Conservation (phyloP, 495 filamentous ascomycete species). For the Penicillium canariense region DNA sequence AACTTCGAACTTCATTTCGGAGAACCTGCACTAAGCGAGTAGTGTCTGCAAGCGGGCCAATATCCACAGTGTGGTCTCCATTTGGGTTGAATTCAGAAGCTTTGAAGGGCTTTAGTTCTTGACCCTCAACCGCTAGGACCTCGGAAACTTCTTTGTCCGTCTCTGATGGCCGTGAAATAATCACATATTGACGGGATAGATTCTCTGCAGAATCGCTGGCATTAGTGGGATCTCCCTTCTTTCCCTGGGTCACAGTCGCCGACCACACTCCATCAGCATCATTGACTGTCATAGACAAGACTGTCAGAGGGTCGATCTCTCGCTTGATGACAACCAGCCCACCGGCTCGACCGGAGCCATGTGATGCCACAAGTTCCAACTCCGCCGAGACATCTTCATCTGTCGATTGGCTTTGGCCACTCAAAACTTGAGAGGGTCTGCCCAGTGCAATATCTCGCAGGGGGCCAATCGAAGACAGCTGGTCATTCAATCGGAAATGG, state of each 20-base stretch:
- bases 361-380: conserved; percentile 68
- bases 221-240: conserved; percentile 32
- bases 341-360: conserved; percentile 67
- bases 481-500: conserved; percentile 73
- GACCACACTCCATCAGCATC: conserved; percentile 40
- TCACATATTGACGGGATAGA: conserved; percentile 33
- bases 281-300: conserved; percentile 51
- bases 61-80: conserved; percentile 76
- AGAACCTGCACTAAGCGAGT: conserved; percentile 82
- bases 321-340: conserved; percentile 72
- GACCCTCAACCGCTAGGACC: conserved; percentile 32
- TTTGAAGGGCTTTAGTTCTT: conserved; percentile 33
- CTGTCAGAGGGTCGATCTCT: conserved; percentile 65
- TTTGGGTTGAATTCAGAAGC: conserved; percentile 83
- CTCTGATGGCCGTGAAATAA: conserved; percentile 32
- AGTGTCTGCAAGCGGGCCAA: conserved; percentile 69
- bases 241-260: conserved; percentile 20
- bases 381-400: conserved; percentile 46
- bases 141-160: conserved; percentile 42
- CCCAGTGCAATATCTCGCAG: conserved; percentile 70
- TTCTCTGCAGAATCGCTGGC: conserved; percentile 49
- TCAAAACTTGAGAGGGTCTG: conserved; percentile 27
- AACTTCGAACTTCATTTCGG: conserved; percentile 78
- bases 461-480: conserved; percentile 71
- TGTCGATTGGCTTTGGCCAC: conserved; percentile 8